Evolutionary conservation across 176 grass and related monocot species (phyloP).

Genomic region (Oryza officinalis): DNA sequence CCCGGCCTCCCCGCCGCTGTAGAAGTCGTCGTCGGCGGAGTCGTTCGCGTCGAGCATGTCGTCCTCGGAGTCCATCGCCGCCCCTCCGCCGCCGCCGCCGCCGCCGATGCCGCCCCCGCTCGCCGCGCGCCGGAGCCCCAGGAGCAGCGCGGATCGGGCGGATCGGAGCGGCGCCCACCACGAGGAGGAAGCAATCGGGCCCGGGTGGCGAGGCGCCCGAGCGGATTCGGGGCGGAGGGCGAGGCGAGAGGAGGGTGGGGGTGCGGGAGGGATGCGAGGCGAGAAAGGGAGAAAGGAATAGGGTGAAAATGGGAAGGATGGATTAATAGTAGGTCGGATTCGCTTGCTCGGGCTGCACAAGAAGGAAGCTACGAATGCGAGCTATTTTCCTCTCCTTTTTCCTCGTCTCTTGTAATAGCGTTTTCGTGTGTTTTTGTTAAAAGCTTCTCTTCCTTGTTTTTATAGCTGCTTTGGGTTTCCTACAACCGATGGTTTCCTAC

Average conservation of each 20-base stretch:
- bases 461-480: neutral
- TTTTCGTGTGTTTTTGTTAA: slow-evolving; percentile 11
- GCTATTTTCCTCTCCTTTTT: slow-evolving; percentile 32
- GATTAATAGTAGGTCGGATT: slow-evolving; percentile 42
- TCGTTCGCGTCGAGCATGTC: slow-evolving; percentile 95
- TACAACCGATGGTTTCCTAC: neutral
- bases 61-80: slow-evolving; percentile 90
- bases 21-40: slow-evolving; percentile 76
- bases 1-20: slow-evolving; percentile 82
- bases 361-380: slow-evolving; percentile 43
- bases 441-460: neutral
- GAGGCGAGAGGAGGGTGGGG: slow-evolving; percentile 1
- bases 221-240: slow-evolving; percentile 19
- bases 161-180: slow-evolving; percentile 69
- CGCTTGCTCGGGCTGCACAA: slow-evolving; percentile 37
- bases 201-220: slow-evolving; percentile 29
- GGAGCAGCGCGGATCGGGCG: slow-evolving; percentile 68
- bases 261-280: neutral
- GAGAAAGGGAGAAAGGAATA: slow-evolving; percentile 18
- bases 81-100: neutral
- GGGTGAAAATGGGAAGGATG: slow-evolving; percentile 24
- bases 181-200: slow-evolving; percentile 55
- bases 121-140: slow-evolving; percentile 48
- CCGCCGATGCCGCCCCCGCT: slow-evolving; percentile 12
- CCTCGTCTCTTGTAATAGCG: neutral